phyloP scores from a whole-genome alignment of 2,329 filamentous ascomycete species.

The Zalaria sp. region DNA sequence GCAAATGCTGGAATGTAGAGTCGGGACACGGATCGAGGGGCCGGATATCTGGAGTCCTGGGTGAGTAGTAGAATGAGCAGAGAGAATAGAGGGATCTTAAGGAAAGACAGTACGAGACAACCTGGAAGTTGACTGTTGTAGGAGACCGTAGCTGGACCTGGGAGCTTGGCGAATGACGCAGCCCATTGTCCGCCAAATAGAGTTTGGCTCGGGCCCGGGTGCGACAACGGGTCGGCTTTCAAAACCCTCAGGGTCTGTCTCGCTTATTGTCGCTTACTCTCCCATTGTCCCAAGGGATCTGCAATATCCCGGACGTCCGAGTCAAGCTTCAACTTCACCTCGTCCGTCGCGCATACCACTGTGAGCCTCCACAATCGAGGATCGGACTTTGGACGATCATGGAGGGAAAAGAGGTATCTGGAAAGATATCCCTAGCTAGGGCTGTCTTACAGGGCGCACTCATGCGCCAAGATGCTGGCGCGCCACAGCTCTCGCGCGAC shows the following conservation, averaged over 20 bases:
- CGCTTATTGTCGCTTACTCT: too few relatives aligned
- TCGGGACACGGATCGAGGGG: too few relatives aligned
- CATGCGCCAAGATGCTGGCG: not conserved
- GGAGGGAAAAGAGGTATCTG: not conserved
- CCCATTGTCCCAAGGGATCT: not conserved
- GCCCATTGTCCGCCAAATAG: not conserved
- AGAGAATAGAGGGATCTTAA: too few relatives aligned
- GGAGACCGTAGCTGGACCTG: not conserved
- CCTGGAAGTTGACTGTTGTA: too few relatives aligned
- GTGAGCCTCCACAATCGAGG: not conserved
- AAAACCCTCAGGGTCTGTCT: not conserved
- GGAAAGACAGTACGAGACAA: too few relatives aligned
- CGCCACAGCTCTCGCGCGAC: slow-evolving; percentile 1
- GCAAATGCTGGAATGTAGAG: too few relatives aligned
- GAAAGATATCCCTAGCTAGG: not conserved
- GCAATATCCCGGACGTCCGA: not conserved
- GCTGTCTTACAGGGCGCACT: not conserved
- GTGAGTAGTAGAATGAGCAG: too few relatives aligned
- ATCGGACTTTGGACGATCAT: too few relatives aligned
- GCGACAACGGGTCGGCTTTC: not conserved
- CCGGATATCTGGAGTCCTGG: too few relatives aligned
- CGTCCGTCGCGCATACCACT: not conserved
- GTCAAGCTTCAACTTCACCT: not conserved
- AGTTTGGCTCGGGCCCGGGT: too few relatives aligned
- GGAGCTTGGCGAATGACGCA: not conserved